Percentiles rank a stretch among this genome's conserved stretches.
phyloP scores from a whole-genome alignment of 768 basidiomycete species.

The Termitomyces sp. region DNA sequence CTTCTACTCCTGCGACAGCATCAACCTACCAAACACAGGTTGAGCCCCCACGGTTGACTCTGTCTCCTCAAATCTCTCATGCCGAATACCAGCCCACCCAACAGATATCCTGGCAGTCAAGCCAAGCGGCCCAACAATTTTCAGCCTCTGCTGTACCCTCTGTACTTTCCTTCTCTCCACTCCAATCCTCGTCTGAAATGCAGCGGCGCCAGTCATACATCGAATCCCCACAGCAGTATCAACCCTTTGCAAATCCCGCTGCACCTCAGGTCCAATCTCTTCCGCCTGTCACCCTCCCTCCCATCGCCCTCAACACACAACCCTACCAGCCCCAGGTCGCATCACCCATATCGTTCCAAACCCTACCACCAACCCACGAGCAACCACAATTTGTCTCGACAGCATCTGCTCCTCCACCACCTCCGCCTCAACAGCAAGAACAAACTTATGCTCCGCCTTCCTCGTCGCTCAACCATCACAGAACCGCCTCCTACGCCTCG shows the following conservation, averaged over 20 bases:
- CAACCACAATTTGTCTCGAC: conserved; percentile 16
- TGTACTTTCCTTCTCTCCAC: conserved; percentile 13
- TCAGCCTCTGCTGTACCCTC: conserved; percentile 8
- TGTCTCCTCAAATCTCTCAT: conserved; percentile 20
- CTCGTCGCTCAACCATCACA: conserved; percentile 27
- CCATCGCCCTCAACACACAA: conserved; percentile 22
- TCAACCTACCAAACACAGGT: conserved; percentile 6
- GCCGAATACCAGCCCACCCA: conserved; percentile 7
- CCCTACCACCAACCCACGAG: conserved; percentile 21
- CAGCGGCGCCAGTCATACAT: conserved; percentile 8
- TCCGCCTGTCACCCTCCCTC: conserved; percentile 12
- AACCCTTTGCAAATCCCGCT: conserved; percentile 17
- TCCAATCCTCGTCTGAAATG: conserved; percentile 14
- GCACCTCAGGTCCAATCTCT: conserved; percentile 13
- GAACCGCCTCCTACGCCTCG: conserved; percentile 30
- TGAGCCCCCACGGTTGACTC: conserved; percentile 14
- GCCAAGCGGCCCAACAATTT: conserved; percentile 8
- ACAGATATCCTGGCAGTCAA: conserved; percentile 17
- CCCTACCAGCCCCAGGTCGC: conserved; percentile 13
- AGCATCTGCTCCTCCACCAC: conserved; percentile 20
- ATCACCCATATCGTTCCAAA: conserved; percentile 17
- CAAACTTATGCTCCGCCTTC: conserved; percentile 7
- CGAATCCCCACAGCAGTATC: conserved; percentile 20
- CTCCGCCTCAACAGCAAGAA: conserved; percentile 13
- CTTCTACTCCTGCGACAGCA: conserved; percentile 13